Percentiles rank a stretch among this genome's conserved stretches.
Evolutionary conservation across 352 stramenopile species (phyloP).

Genomic region (Pythium oligandrum): DNA sequence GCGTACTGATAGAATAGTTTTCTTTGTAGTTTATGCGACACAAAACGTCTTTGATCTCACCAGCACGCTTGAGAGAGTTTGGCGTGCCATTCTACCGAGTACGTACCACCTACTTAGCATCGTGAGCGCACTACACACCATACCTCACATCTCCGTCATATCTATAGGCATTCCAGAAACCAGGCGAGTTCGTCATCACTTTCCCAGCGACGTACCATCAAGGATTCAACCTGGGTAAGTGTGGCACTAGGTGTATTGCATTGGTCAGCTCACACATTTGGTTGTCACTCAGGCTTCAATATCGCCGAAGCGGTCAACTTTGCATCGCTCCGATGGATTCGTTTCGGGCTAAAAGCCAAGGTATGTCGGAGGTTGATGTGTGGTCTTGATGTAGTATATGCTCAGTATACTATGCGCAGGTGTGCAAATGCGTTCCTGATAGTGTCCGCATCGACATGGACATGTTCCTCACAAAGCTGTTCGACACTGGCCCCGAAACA

Average conservation of each 20-base stretch:
- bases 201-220: conserved; percentile 88
- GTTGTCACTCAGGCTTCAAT: conserved; percentile 69
- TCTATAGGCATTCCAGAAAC: conserved; percentile 62
- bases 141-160: too few species aligned
- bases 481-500: conserved; percentile 25
- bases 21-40: conserved; percentile 85
- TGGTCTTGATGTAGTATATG: too few species aligned
- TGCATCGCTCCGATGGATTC: conserved; percentile 81
- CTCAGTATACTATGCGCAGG: conserved; percentile 11
- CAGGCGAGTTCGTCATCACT: conserved; percentile 91
- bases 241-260: background rate
- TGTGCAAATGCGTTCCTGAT: conserved; percentile 83
- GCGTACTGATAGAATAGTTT: too few species aligned
- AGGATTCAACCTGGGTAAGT: conserved; percentile 85
- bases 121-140: too few species aligned
- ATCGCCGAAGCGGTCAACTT: conserved; percentile 91
- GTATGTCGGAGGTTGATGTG: conserved; percentile 13
- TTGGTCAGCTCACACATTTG: background rate
- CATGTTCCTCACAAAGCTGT: conserved; percentile 66
- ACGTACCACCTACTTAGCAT: background rate
- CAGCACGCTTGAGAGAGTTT: conserved; percentile 71
- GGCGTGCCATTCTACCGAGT: conserved; percentile 78
- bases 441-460: conserved; percentile 87
- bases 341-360: conserved; percentile 72
- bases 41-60: conserved; percentile 91